Conservation (phyloP, 495 filamentous ascomycete species). For the Daldinia loculata region DNA sequence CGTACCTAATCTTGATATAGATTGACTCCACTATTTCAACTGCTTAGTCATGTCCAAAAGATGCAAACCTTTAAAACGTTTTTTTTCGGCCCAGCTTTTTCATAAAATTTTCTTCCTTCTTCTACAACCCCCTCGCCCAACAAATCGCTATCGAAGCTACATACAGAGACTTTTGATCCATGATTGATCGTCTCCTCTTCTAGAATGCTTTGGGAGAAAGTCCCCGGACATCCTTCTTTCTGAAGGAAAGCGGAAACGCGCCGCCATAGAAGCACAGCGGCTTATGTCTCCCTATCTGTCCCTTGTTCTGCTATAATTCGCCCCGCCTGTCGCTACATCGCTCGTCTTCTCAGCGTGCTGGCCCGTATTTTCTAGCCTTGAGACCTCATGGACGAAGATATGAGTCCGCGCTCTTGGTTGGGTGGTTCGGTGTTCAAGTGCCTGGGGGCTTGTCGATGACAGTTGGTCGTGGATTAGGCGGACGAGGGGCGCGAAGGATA, state of each 20-base stretch:
- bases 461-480: slow-evolving; percentile 45
- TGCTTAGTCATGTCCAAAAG: background rate
- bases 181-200: slow-evolving; percentile 50
- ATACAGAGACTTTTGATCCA: slow-evolving; percentile 72
- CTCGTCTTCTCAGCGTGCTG: slow-evolving; percentile 14
- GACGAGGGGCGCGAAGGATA: slow-evolving; percentile 51
- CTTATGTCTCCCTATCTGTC: slow-evolving; percentile 66
- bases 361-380: slow-evolving; percentile 44
- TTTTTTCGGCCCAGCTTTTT: slow-evolving; percentile 14
- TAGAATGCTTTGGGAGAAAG: slow-evolving; percentile 97
- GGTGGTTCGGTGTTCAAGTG: slow-evolving; percentile 49
- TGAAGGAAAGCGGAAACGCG: slow-evolving; percentile 87
- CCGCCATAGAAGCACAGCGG: slow-evolving; percentile 97
- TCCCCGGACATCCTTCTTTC: slow-evolving; percentile 91
- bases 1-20: too few relatives aligned
- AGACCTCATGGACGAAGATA: slow-evolving; percentile 82
- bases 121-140: slow-evolving; percentile 86
- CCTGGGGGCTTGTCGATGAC: slow-evolving; percentile 51
- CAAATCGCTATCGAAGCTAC: slow-evolving; percentile 99
- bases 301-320: slow-evolving; percentile 62
- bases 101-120: slow-evolving; percentile 51
- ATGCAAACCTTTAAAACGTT: background rate
- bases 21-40: background rate
- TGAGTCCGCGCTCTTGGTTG: slow-evolving; percentile 73
- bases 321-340: slow-evolving; percentile 55